A percentile compares a stretch with the other conserved stretches of the same genome.
Evolutionary conservation across 2,329 filamentous ascomycete species (phyloP).

Genomic region (Fusarium mexicanum): DNA sequence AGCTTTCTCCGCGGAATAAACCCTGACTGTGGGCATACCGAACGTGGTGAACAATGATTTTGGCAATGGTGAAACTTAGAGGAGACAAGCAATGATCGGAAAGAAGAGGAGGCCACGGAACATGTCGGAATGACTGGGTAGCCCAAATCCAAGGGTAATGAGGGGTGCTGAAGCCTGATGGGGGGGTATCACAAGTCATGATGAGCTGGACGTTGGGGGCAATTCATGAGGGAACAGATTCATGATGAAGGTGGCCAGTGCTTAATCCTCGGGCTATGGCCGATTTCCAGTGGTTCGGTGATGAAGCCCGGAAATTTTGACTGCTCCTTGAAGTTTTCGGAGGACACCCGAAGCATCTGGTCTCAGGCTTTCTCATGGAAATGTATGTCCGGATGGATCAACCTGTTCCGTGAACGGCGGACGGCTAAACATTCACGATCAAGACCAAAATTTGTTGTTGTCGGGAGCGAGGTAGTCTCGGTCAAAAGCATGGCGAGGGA

Average conservation of each 20-base stretch:
- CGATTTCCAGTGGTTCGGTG: slow-evolving; percentile 16
- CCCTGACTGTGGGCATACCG: slow-evolving; percentile 33
- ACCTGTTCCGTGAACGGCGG: slow-evolving; percentile 16
- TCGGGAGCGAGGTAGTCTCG: not conserved
- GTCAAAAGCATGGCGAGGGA: slow-evolving; percentile 16
- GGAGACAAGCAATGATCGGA: slow-evolving; percentile 26
- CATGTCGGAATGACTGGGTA: slow-evolving; percentile 23
- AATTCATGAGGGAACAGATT: slow-evolving; percentile 25
- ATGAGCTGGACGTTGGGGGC: slow-evolving; percentile 8
- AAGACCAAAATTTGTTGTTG: not conserved
- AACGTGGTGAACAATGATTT: slow-evolving; percentile 23
- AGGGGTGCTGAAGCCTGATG: slow-evolving; percentile 12
- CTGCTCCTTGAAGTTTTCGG: slow-evolving; percentile 4
- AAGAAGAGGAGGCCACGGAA: slow-evolving; percentile 24
- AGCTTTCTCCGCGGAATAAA: slow-evolving; percentile 13
- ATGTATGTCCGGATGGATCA: slow-evolving; percentile 26
- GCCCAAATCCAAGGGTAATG: slow-evolving; percentile 2
- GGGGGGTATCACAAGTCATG: slow-evolving; percentile 8
- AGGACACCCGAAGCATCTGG: slow-evolving; percentile 19
- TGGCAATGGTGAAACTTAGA: slow-evolving; percentile 1
- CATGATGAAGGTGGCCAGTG: slow-evolving; percentile 19
- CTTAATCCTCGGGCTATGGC: slow-evolving; percentile 6
- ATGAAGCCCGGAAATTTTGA: slow-evolving; percentile 2
- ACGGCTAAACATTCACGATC: not conserved
- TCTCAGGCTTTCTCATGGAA: slow-evolving; percentile 13